Evolutionary conservation across 2,329 filamentous ascomycete genomes (phyloP).

Genomic region (Colletotrichum noveboracense): DNA sequence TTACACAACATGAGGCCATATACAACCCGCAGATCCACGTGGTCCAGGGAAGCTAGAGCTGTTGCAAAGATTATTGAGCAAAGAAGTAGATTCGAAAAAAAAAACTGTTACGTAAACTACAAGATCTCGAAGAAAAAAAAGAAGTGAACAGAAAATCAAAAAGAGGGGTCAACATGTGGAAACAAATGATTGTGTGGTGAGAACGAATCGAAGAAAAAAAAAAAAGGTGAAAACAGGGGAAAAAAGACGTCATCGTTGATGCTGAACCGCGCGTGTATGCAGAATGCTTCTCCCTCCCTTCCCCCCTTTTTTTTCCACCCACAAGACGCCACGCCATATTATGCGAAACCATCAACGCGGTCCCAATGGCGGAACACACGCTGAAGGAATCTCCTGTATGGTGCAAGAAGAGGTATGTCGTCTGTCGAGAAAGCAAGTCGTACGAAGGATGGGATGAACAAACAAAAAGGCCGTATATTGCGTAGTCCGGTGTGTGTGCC

Average conservation of each 20-base stretch:
- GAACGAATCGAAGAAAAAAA: not conserved
- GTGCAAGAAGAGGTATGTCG: not conserved
- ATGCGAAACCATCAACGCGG: not conserved
- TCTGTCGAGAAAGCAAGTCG: not conserved
- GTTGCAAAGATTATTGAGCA: not conserved
- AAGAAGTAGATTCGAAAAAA: not conserved
- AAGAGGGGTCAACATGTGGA: not conserved
- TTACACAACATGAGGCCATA: not conserved
- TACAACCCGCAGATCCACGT: not conserved
- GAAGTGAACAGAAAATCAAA: not conserved
- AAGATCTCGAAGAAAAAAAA: not conserved
- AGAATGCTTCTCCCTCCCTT: not conserved
- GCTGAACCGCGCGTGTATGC: constrained; percentile 9
- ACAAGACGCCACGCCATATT: constrained; percentile 1
- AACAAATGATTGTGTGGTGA: not conserved
- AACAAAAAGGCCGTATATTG: constrained; percentile 10
- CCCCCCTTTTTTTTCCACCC: not conserved
- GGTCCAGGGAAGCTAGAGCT: not conserved
- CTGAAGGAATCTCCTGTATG: not conserved
- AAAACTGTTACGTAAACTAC: not conserved
- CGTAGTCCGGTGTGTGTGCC: constrained; percentile 1
- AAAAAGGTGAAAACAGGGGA: not conserved
- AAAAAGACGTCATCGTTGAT: constrained; percentile 5
- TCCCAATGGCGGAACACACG: not conserved
- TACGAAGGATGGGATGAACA: not conserved